These are phyloP conservation scores for Choiromyces venosus DNA, from an alignment of 495 filamentous ascomycete species.

Conservation along the genomic window DNA sequence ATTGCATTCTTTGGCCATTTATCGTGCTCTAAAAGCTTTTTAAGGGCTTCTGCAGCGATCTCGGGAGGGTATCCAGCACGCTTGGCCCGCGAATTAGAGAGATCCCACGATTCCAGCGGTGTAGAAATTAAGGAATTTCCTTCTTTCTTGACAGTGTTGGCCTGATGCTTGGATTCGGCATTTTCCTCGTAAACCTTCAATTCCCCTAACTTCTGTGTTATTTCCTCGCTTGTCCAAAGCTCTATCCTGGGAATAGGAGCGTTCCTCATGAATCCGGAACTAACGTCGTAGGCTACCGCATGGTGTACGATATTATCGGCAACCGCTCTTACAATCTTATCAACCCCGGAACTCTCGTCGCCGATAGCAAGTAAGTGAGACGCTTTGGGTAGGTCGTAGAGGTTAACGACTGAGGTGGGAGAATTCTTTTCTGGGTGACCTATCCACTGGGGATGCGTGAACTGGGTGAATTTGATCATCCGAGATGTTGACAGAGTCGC, in stretches of 20 bases:
- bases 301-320: slow-evolving; percentile 35
- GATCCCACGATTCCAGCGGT: slow-evolving; percentile 5
- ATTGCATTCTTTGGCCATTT: slow-evolving; percentile 35
- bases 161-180: neutral
- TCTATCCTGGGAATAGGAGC: slow-evolving; percentile 25
- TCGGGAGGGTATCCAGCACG: slow-evolving; percentile 26
- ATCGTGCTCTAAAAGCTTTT: slow-evolving; percentile 32
- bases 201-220: neutral
- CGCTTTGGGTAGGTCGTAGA: neutral
- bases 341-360: slow-evolving; percentile 12
- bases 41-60: slow-evolving; percentile 14
- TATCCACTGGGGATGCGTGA: neutral
- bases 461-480: slow-evolving; percentile 5
- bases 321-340: slow-evolving; percentile 16
- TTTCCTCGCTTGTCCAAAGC: neutral
- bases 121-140: neutral
- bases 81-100: slow-evolving; percentile 1
- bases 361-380: slow-evolving; percentile 10
- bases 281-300: slow-evolving; percentile 34
- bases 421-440: neutral
- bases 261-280: slow-evolving; percentile 26
- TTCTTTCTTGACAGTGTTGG: neutral
- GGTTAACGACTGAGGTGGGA: neutral
- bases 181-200: neutral
- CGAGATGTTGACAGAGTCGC: slow-evolving; percentile 21